Conservation (phyloP, 768 basidiomycete species). For the Boletus sensibilis region DNA sequence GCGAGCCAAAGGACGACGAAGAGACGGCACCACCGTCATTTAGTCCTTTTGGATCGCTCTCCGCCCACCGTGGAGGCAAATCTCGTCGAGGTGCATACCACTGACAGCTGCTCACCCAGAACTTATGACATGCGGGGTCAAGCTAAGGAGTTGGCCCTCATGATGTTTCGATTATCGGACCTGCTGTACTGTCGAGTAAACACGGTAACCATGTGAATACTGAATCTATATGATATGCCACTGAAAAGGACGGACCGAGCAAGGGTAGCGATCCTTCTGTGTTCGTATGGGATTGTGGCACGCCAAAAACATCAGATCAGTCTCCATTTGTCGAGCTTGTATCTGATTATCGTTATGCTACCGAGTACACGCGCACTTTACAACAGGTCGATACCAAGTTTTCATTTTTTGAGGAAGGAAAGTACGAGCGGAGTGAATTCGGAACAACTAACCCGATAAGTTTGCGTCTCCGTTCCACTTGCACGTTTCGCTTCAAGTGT, state of each 20-base stretch:
- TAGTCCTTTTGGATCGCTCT: too few relatives aligned
- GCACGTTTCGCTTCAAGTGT: neutral
- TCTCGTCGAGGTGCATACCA: too few relatives aligned
- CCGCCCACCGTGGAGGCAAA: too few relatives aligned
- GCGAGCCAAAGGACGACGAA: neutral
- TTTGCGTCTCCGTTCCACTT: too few relatives aligned
- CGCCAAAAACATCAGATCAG: neutral
- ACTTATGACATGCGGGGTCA: neutral
- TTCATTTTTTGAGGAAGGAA: too few relatives aligned
- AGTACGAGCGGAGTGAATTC: too few relatives aligned
- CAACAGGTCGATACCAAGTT: too few relatives aligned
- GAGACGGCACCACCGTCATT: too few relatives aligned
- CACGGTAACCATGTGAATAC: neutral
- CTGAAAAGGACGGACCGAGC: neutral
- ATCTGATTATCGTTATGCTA: neutral
- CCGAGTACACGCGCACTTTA: too few relatives aligned
- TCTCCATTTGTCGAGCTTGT: neutral
- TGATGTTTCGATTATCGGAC: neutral
- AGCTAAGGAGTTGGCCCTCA: accelerated
- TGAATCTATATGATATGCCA: neutral
- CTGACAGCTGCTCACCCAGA: neutral
- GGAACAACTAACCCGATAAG: too few relatives aligned
- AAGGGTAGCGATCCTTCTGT: neutral
- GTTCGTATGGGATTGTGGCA: neutral
- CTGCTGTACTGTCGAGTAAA: neutral